A percentile compares a stretch with the other conserved stretches of the same genome.
These are phyloP conservation scores for Fagopyrum homotropicum DNA, from an alignment of 148 eudicot genomes.

Conservation along the genomic window DNA sequence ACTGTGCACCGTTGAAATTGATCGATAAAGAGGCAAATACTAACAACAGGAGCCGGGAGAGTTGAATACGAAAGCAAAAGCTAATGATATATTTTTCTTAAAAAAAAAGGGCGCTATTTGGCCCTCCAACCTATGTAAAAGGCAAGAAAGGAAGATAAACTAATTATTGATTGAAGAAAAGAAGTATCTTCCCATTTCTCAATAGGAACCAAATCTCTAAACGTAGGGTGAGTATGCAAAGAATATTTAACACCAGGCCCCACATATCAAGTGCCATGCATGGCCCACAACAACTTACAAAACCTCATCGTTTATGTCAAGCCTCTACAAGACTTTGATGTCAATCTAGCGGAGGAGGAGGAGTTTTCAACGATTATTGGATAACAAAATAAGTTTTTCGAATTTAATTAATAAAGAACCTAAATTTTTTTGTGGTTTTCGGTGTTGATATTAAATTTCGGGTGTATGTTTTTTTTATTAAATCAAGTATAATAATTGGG, in stretches of 20 bases:
- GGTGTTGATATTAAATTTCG: too few relatives aligned
- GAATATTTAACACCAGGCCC: slow-evolving; percentile 6
- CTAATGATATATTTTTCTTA: not conserved
- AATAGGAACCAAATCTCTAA: slow-evolving; percentile 10
- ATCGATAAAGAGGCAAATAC: slow-evolving; percentile 2
- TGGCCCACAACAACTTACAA: slow-evolving; percentile 1
- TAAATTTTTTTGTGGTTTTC: too few relatives aligned
- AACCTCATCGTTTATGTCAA: not conserved
- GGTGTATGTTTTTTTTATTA: too few relatives aligned
- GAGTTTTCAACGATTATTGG: too few relatives aligned
- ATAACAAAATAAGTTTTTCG: too few relatives aligned
- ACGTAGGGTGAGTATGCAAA: slow-evolving; percentile 16
- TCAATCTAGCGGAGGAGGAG: too few relatives aligned
- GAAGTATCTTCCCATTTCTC: not conserved
- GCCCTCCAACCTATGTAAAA: slow-evolving; percentile 30
- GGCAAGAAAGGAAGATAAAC: slow-evolving; percentile 15
- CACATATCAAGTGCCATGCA: slow-evolving; percentile 14
- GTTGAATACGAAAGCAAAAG: not conserved
- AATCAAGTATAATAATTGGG: too few relatives aligned
- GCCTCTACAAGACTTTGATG: not conserved
- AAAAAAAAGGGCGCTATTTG: slow-evolving; percentile 9
- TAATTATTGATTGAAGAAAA: not conserved
- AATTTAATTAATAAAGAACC: too few relatives aligned
- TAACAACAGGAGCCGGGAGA: not conserved
- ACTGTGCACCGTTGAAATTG: not conserved